Base-by-base conservation (phyloP, 2,329 filamentous ascomycete species). In the Paracorniculantispora psalliotae region DNA sequence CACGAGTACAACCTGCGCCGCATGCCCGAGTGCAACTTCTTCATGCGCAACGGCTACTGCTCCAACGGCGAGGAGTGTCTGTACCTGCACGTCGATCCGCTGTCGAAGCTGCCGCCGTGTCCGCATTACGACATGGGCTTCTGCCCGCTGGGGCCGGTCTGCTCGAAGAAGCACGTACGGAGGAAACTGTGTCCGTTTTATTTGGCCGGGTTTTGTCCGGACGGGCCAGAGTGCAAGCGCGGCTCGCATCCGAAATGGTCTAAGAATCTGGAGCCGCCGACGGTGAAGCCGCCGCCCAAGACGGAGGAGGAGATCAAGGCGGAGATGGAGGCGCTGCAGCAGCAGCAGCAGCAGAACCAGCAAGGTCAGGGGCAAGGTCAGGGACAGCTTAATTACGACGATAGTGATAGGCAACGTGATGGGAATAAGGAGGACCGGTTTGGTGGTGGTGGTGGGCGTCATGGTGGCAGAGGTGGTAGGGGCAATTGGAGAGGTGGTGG, bases 21-120 rank as follows among this genome's bases (percentile, higher is more conserved):
- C 74, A 97, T 97, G 91, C 92, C 94, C 63, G 94, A 97, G 77
- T 99, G 94, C 77, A 96, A 96, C 70, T 96, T 96, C 75, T 97
- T 93, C 76, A 87, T 92, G 60, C 85, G 92, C 62, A 96, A 94
- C 70, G 91, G 91, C 59, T 97, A 96, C 73, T 99, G 94, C 77
- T 91, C 90, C 63, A 96, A 97, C 75, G 94, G 93, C 65, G 93
- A 97, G 73, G 94, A 99, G 76, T 99, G 94, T 70, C 80, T 96
- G 5, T 96, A 96, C 72, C 85, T 96, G 49, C 91, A 96, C 75
- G 89, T 96, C 67, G 91, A 94, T 67, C 89, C 92, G 52, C 83
- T 91, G 71, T 86, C 88, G 62, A 87, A 91, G 69, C 78, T 91
- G 66, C 90, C 86, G 26, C 86, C 90, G 1, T 96, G 92, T 67